phyloP scores from a whole-genome alignment of 179 eudicot genomes.

The Nepenthes alata region DNA sequence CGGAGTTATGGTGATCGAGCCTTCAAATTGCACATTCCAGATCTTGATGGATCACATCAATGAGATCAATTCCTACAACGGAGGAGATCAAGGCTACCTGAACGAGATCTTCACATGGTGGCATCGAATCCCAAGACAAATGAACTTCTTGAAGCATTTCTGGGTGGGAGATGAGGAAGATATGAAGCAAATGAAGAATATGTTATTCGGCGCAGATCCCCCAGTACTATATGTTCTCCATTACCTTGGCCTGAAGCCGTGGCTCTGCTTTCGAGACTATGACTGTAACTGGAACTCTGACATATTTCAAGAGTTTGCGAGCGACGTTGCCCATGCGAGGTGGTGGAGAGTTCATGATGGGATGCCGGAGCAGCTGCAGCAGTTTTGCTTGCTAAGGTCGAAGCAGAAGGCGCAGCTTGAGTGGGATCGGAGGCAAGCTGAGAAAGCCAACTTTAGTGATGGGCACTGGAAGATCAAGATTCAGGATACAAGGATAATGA shows the following conservation, averaged over 20 bases:
- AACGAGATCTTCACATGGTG: slow-evolving; percentile 93
- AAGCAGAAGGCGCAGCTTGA: slow-evolving; percentile 77
- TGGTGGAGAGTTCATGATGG: slow-evolving; percentile 94
- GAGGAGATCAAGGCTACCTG: slow-evolving; percentile 90
- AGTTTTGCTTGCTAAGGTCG: slow-evolving; percentile 46
- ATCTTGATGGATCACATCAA: slow-evolving; percentile 65
- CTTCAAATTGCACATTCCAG: slow-evolving; percentile 73
- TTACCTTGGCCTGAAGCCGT: slow-evolving; percentile 80
- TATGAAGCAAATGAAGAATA: slow-evolving; percentile 38
- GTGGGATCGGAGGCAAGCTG: slow-evolving; percentile 72
- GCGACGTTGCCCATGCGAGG: slow-evolving; percentile 64
- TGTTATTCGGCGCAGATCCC: slow-evolving; percentile 69
- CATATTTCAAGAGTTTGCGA: slow-evolving; percentile 65
- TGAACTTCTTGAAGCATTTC: slow-evolving; percentile 76
- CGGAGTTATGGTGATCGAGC: slow-evolving; percentile 86
- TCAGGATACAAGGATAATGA: slow-evolving; percentile 44
- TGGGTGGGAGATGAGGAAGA: slow-evolving; percentile 69
- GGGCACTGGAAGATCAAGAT: slow-evolving; percentile 67
- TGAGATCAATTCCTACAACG: slow-evolving; percentile 72
- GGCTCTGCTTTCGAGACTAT: slow-evolving; percentile 82
- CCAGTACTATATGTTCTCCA: slow-evolving; percentile 68
- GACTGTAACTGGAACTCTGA: slow-evolving; percentile 85
- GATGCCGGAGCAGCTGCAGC: slow-evolving; percentile 59
- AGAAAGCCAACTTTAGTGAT: slow-evolving; percentile 52
- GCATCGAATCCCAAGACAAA: slow-evolving; percentile 72